Evolutionary conservation across 225 moss, liverwort and hornwort genomes (phyloP).

Genomic region (Lunularia cruciata): DNA sequence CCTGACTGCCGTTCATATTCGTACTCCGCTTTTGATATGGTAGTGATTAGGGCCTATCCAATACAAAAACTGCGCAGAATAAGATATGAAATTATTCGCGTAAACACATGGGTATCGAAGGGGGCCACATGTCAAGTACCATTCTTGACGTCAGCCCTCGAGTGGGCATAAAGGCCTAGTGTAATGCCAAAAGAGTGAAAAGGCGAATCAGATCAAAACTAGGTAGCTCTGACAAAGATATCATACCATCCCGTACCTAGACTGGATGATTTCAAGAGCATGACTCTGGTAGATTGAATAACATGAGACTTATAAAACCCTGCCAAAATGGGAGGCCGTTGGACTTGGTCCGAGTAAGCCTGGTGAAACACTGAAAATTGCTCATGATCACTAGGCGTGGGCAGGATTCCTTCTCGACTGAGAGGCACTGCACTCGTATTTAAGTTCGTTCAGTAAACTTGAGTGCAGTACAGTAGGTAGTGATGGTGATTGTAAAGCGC

Average conservation of each 20-base stretch:
- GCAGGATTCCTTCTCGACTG: neutral
- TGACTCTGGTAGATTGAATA: neutral
- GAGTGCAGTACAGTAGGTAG: constrained; percentile 8
- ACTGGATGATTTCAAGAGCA: neutral
- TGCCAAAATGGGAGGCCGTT: constrained; percentile 10
- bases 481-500: neutral
- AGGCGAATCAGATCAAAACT: constrained; percentile 6
- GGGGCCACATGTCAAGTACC: neutral
- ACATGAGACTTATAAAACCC: neutral
- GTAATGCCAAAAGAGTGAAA: constrained; percentile 6
- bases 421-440: neutral
- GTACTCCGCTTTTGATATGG: neutral
- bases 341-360: constrained; percentile 4
- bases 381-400: too few relatives aligned
- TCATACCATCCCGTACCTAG: neutral
- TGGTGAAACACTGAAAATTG: neutral
- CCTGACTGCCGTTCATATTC: neutral
- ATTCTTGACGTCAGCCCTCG: neutral
- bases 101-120: neutral
- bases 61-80: neutral
- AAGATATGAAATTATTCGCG: neutral
- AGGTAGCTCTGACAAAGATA: constrained; percentile 3
- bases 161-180: neutral
- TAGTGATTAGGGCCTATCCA: neutral
- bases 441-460: neutral